Base-by-base conservation (phyloP, 2,329 filamentous ascomycete genomes). In the Cordyceps javanica region DNA sequence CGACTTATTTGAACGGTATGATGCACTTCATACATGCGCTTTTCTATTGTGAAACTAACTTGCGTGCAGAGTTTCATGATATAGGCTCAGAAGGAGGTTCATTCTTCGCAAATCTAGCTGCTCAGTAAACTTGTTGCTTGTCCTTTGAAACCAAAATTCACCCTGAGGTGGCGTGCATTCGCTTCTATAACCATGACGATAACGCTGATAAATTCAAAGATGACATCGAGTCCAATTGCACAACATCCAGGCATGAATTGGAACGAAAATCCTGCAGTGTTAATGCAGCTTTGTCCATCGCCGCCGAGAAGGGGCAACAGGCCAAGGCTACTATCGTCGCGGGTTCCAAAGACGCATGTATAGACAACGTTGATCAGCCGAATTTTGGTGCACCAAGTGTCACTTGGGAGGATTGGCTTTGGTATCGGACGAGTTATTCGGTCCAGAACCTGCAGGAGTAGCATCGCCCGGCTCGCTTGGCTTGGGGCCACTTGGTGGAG, bases 81-180 rank as follows among this genome's bases (percentile, higher is more conserved):
- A 7, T 21, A n/a, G 38, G 44, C 25, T 36, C 8, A n/a, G 13
- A 55, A 38, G 28, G 21, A 16, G 10, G 39, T 38, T 14, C 48
- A 46, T 48, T 39, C 30, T 19, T 26, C 25, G 34, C 34, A 56
- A 56, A 56, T 25, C 34, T 32, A 42, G 25, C 44, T 41, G 21
- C 8, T 26, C 32, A 49, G 54, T 25, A 56, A 49, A 32, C 25
- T 41, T 49, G 28, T 14, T 39, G 21, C 16, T 16, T 23, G 25
- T 46, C n/a, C 53, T 41, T 19, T 23, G 34, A 41, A 42, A 56
- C 44, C n/a, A n/a, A 49, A 30, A 56, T 56, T n/a, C 11, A 19
- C n/a, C 25, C 42, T 39, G 7, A 16, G 36, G 25, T 30, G 14
- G 42, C 19, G n/a, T 36, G 14, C 16, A 42, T 34, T 50, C 54